Percentiles rank a stretch among this genome's conserved stretches.
Evolutionary conservation across 768 basidiomycete species (phyloP).

Genomic region (Mycena rebaudengoi): DNA sequence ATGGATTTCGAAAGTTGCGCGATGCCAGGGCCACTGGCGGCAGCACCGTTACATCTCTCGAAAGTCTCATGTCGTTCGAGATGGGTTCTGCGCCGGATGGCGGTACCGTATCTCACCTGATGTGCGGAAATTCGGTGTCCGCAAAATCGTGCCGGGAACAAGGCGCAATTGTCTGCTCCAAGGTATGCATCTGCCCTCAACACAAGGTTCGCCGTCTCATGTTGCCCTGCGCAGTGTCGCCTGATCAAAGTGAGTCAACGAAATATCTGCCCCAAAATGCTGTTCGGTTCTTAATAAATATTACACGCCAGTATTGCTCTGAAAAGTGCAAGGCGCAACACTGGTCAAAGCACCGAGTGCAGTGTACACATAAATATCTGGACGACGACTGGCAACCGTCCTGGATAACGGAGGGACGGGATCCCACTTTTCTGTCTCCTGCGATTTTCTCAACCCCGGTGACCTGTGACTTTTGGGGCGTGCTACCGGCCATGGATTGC

Average conservation of each 20-base stretch:
- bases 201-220: background rate
- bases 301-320: conserved; percentile 40
- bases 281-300: too few relatives aligned
- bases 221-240: conserved; percentile 35
- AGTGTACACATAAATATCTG: conserved; percentile 38
- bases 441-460: too few relatives aligned
- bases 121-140: conserved; percentile 35
- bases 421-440: conserved; percentile 37
- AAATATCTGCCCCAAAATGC: too few relatives aligned
- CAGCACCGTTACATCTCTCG: conserved; percentile 25
- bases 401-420: conserved; percentile 37
- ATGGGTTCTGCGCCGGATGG: conserved; percentile 38
- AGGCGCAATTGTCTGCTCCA: conserved; percentile 31
- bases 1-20: conserved; percentile 24
- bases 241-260: conserved; percentile 33
- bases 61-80: conserved; percentile 33
- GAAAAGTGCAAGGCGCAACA: conserved; percentile 42
- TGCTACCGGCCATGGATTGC: conserved; percentile 39
- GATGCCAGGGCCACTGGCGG: conserved; percentile 18
- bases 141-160: conserved; percentile 19
- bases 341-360: conserved; percentile 38
- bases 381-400: conserved; percentile 38
- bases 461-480: conserved; percentile 34
- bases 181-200: conserved; percentile 29
- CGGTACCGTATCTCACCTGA: conserved; percentile 30